These are phyloP conservation scores for Arthrobotrys megalospora DNA, from an alignment of 2,329 filamentous ascomycete genomes.

Conservation along the genomic window DNA sequence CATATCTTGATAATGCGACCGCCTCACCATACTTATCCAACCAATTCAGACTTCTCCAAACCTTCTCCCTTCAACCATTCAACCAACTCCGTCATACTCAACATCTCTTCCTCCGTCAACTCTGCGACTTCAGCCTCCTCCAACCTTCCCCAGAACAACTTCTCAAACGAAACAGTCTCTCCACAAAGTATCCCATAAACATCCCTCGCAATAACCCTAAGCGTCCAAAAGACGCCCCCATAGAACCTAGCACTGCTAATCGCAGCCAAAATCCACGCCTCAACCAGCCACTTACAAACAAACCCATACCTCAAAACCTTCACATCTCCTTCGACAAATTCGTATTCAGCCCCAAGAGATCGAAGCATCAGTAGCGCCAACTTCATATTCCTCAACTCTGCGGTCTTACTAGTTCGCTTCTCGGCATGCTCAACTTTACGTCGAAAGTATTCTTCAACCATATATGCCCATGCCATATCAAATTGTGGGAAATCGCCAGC, in stretches of 20 bases:
- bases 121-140: slow-evolving; percentile 29
- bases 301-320: slow-evolving; percentile 38
- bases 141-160: slow-evolving; percentile 35
- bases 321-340: slow-evolving; percentile 32
- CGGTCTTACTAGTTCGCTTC: background rate
- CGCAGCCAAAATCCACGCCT: slow-evolving; percentile 52
- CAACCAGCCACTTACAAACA: slow-evolving; percentile 55
- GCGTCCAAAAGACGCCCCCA: slow-evolving; percentile 36
- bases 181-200: slow-evolving; percentile 46
- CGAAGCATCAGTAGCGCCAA: slow-evolving; percentile 34
- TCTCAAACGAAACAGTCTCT: slow-evolving; percentile 44
- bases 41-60: slow-evolving; percentile 38
- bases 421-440: background rate
- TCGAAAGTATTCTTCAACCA: slow-evolving; percentile 44
- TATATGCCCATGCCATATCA: slow-evolving; percentile 39
- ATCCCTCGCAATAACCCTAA: slow-evolving; percentile 10
- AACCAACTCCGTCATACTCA: slow-evolving; percentile 19
- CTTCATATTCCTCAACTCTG: slow-evolving; percentile 24
- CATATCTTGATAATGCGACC: no score
- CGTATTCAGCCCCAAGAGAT: slow-evolving; percentile 42
- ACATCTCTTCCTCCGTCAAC: slow-evolving; percentile 40
- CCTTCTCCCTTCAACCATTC: slow-evolving; percentile 21
- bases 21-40: background rate
- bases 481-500: slow-evolving; percentile 46
- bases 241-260: slow-evolving; percentile 41